A percentile compares a stretch with the other conserved stretches of the same genome.
Evolutionary conservation across 2,329 filamentous ascomycete genomes (phyloP).

Genomic region (Diplocarpon rosae): DNA sequence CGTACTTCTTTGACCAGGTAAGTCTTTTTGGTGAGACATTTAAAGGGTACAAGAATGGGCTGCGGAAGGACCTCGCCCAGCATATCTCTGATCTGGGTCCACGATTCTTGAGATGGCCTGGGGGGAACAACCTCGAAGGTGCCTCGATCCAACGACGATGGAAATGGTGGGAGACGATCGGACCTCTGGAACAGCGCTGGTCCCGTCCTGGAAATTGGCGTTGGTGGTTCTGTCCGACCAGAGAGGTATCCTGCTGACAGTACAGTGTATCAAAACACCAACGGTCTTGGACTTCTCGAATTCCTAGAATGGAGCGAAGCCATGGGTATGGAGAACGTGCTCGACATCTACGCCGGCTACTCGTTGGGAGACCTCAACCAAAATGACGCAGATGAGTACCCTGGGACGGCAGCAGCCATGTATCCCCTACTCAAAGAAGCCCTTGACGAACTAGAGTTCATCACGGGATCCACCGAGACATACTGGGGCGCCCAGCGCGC

Average conservation of each 20-base stretch:
- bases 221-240: conserved; percentile 2
- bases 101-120: conserved; percentile 50
- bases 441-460: conserved; percentile 40
- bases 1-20: conserved; percentile 45
- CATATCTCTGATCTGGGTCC: conserved; percentile 40
- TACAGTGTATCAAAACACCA: conserved; percentile 30
- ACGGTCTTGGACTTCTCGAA: conserved; percentile 33
- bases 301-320: conserved; percentile 33
- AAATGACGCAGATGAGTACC: conserved; percentile 29
- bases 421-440: conserved; percentile 35
- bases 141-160: conserved; percentile 21
- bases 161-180: conserved; percentile 32
- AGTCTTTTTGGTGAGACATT: conserved; percentile 49
- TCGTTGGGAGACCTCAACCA: conserved; percentile 31
- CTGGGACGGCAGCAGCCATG: conserved; percentile 9
- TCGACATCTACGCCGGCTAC: conserved; percentile 37
- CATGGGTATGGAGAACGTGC: conserved; percentile 34
- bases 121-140: conserved; percentile 46
- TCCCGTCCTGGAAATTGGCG: conserved; percentile 33
- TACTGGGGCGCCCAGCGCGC: conserved; percentile 35
- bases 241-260: conserved; percentile 6
- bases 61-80: conserved; percentile 43
- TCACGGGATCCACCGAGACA: conserved; percentile 34
- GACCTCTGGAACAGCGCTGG: conserved; percentile 27
- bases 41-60: conserved; percentile 44